Conservation (phyloP, 495 filamentous ascomycete species). For the Xanthoparmelia taractica region DNA sequence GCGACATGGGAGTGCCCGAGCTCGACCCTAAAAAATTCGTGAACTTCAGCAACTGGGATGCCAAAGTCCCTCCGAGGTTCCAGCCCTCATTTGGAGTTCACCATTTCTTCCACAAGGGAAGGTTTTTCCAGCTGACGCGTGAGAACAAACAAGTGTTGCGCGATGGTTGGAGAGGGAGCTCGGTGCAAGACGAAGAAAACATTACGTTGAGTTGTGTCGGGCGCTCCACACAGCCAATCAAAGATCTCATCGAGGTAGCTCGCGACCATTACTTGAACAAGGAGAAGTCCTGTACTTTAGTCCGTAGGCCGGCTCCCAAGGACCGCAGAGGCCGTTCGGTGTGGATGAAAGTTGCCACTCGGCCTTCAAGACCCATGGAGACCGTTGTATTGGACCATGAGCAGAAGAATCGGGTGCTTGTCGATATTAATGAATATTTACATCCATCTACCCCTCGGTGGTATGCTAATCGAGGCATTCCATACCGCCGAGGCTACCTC, state of each 20-base stretch:
- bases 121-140: conserved; percentile 35
- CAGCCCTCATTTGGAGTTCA: conserved; percentile 42
- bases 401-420: conserved; percentile 63
- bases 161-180: conserved; percentile 15
- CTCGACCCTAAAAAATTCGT: conserved; percentile 26
- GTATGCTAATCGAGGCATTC: conserved; percentile 54
- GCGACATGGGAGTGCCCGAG: conserved; percentile 30
- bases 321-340: conserved; percentile 23
- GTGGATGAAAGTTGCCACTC: conserved; percentile 60
- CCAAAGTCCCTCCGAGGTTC: conserved; percentile 40
- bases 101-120: conserved; percentile 36
- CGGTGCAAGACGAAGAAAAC: conserved; percentile 35
- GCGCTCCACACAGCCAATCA: conserved; percentile 52
- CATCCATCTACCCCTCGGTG: conserved; percentile 55
- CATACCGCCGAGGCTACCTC: conserved; percentile 53
- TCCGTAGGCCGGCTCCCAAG: conserved; percentile 27
- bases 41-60: conserved; percentile 39
- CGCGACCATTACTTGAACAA: conserved; percentile 41
- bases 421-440: conserved; percentile 84
- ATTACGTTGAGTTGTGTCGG: conserved; percentile 43
- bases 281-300: conserved; percentile 24
- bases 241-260: conserved; percentile 49
- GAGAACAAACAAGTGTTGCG: conserved; percentile 27
- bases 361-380: conserved; percentile 68
- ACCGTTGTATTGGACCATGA: conserved; percentile 74